Evolutionary conservation across 495 filamentous ascomycete species (phyloP).

Genomic region (Penicillium soppii): DNA sequence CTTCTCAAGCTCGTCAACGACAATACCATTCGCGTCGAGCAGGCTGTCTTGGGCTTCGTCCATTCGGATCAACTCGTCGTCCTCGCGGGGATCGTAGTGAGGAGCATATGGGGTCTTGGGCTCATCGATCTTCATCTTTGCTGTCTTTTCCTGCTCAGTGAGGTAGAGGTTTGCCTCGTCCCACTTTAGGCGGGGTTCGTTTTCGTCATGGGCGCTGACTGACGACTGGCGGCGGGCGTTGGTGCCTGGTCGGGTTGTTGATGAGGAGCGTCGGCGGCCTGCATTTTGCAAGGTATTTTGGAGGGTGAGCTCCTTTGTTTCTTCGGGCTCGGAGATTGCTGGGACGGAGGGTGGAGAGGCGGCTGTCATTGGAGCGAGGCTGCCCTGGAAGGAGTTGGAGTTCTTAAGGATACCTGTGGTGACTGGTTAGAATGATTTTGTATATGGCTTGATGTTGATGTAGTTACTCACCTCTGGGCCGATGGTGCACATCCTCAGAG

Average conservation of each 20-base stretch:
- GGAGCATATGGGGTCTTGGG: conserved; percentile 95
- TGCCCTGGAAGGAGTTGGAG: conserved; percentile 44
- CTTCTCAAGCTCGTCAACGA: conserved; percentile 69
- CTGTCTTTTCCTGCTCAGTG: conserved; percentile 88
- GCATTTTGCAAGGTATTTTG: conserved; percentile 94
- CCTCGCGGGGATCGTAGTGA: conserved; percentile 85
- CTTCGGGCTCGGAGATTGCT: conserved; percentile 28
- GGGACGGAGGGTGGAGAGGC: conserved; percentile 28
- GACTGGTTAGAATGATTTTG: not conserved
- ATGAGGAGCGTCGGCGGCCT: conserved; percentile 83
- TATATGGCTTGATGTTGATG: not conserved
- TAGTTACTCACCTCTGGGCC: conserved; percentile 68
- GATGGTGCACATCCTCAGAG: conserved; percentile 49
- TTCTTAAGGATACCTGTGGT: conserved; percentile 91
- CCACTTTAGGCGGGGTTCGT: conserved; percentile 83
- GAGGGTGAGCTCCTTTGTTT: conserved; percentile 80
- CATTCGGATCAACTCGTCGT: conserved; percentile 67
- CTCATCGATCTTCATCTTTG: conserved; percentile 98
- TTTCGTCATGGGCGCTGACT: conserved; percentile 48
- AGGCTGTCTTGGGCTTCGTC: conserved; percentile 39
- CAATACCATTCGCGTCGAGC: conserved; percentile 56
- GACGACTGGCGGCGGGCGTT: conserved; percentile 70
- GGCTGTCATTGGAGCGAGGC: conserved; percentile 6
- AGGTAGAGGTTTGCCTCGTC: conserved; percentile 97
- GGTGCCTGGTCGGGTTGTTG: conserved; percentile 55